These are phyloP conservation scores for Tricholoma matsutake DNA, from an alignment of 768 basidiomycete genomes.

Conservation along the genomic window DNA sequence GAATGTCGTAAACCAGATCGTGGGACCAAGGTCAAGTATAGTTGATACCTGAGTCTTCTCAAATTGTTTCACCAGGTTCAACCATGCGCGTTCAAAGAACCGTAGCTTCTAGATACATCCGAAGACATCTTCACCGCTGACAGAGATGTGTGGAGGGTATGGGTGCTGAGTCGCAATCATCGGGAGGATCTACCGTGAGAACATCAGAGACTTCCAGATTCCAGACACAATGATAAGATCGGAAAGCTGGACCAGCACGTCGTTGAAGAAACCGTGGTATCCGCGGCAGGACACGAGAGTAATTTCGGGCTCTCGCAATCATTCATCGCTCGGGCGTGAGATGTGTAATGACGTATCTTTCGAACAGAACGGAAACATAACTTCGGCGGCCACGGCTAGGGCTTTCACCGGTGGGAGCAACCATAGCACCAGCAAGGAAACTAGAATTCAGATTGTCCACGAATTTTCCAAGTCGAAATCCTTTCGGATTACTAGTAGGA, in stretches of 20 bases:
- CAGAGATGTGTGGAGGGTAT: no score
- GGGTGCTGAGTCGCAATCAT: background rate
- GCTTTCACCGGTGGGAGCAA: no score
- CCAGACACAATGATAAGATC: background rate
- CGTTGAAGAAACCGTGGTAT: background rate
- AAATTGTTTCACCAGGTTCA: no score
- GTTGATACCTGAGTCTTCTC: no score
- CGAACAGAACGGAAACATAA: background rate
- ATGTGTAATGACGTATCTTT: background rate
- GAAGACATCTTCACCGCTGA: background rate
- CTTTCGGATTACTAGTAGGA: background rate
- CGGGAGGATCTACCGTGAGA: background rate
- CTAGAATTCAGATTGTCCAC: background rate
- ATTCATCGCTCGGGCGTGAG: background rate
- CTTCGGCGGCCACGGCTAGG: background rate
- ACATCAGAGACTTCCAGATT: background rate
- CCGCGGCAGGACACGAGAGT: background rate
- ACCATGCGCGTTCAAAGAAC: no score
- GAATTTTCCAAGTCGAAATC: background rate
- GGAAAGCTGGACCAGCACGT: background rate
- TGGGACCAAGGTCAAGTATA: no score
- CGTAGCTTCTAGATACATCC: background rate
- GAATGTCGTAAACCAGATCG: no score
- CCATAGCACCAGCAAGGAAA: background rate
- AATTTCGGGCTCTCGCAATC: background rate